Conservation (phyloP, 2,329 filamentous ascomycete species). For the Botryosphaeria dothidea region DNA sequence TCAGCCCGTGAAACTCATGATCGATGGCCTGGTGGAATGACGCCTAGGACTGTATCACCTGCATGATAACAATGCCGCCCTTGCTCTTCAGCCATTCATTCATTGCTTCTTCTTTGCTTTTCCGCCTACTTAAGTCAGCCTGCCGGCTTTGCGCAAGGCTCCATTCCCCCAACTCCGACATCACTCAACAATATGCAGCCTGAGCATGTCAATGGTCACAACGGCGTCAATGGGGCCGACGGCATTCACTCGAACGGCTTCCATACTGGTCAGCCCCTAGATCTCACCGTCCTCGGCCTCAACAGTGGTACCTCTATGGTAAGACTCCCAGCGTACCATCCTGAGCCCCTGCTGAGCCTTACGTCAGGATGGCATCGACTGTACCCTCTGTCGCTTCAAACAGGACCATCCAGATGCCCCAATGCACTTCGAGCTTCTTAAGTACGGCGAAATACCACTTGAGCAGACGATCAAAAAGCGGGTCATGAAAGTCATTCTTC, state of each 20-base stretch:
- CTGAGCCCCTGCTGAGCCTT: neutral
- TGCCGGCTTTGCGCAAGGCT: too few species aligned
- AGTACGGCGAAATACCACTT: constrained; percentile 59
- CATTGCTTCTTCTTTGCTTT: neutral
- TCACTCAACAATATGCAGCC: constrained; percentile 3
- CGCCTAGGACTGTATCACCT: neutral
- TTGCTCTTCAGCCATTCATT: neutral
- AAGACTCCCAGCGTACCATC: neutral
- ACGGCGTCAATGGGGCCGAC: constrained; percentile 15
- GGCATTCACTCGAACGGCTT: constrained; percentile 12
- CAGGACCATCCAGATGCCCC: constrained; percentile 54
- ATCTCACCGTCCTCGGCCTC: constrained; percentile 57
- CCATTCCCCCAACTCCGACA: neutral
- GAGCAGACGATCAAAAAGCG: constrained; percentile 56
- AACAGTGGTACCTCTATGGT: constrained; percentile 55
- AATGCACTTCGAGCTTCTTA: constrained; percentile 59
- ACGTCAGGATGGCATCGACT: constrained; percentile 56
- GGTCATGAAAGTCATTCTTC: constrained; percentile 59
- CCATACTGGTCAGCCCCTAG: constrained; percentile 36
- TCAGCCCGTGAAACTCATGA: neutral
- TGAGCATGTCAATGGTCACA: neutral
- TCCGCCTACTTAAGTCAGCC: too few species aligned
- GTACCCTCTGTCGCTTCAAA: constrained; percentile 58
- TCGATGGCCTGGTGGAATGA: too few species aligned
- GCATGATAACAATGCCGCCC: too few species aligned